Conservation (phyloP, 139 green algal genomes). For the Monoraphidium neglectum region DNA sequence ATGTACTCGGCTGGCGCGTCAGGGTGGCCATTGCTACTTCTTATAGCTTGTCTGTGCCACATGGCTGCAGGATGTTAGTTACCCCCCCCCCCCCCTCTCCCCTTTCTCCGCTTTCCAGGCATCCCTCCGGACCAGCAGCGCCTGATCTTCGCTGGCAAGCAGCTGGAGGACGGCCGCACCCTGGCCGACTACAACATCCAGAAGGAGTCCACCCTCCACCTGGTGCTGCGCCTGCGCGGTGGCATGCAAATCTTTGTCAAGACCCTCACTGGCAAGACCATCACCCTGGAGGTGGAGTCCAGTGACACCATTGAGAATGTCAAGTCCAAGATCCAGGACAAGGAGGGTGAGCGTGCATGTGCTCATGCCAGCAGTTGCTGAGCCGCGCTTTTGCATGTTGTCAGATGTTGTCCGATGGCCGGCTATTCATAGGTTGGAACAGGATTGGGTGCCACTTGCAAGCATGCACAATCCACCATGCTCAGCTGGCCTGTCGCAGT, state of each 20-base stretch:
- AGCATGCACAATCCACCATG: too few species aligned
- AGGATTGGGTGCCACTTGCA: too few species aligned
- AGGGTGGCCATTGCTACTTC: too few species aligned
- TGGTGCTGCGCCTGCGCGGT: slow-evolving; percentile 89
- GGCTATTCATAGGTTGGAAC: too few species aligned
- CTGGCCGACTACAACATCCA: slow-evolving; percentile 94
- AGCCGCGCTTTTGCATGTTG: too few species aligned
- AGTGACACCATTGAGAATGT: slow-evolving; percentile 92
- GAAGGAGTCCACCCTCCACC: slow-evolving; percentile 92
- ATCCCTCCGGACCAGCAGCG: slow-evolving; percentile 92
- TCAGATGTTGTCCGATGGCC: too few species aligned
- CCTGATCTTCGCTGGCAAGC: slow-evolving; percentile 93
- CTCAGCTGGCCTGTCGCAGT: too few species aligned
- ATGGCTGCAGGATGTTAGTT: too few species aligned
- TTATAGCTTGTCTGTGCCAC: too few species aligned
- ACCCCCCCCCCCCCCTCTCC: too few species aligned
- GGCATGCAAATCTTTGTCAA: slow-evolving; percentile 97
- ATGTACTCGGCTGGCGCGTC: too few species aligned
- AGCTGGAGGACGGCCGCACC: slow-evolving; percentile 88
- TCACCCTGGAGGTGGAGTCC: slow-evolving; percentile 76
- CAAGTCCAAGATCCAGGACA: slow-evolving; percentile 94
- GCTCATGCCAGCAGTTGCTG: too few species aligned
- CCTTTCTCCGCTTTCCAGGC: slow-evolving; percentile 35
- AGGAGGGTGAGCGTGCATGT: slow-evolving; percentile 76
- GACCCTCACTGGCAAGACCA: slow-evolving; percentile 87